Evolutionary conservation across 257 asterid genomes (phyloP).

Genomic region (Forsythia suspensa): DNA sequence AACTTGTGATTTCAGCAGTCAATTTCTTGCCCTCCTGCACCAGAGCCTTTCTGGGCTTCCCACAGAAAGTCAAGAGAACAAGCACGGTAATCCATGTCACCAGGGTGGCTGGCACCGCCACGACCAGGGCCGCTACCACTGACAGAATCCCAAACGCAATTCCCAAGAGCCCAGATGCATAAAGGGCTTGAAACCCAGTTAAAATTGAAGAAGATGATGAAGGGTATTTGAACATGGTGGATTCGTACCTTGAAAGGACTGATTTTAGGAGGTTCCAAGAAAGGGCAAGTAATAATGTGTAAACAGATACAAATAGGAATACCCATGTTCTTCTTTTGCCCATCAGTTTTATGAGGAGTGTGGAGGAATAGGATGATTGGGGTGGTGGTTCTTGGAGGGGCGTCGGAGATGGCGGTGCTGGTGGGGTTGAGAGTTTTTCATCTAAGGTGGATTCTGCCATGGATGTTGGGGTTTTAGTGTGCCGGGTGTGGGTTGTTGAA

Average conservation of each 20-base stretch:
- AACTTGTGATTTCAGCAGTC: slow-evolving; percentile 42
- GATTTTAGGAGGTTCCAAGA: slow-evolving; percentile 44
- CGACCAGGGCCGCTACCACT: slow-evolving; percentile 49
- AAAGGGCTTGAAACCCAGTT: slow-evolving; percentile 39
- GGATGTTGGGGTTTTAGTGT: background rate
- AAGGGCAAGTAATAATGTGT: slow-evolving; percentile 35
- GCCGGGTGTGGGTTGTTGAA: background rate
- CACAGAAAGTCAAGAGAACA: slow-evolving; percentile 43
- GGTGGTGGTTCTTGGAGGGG: background rate
- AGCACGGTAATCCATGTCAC: slow-evolving; percentile 50
- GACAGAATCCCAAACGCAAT: slow-evolving; percentile 47
- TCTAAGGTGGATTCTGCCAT: background rate
- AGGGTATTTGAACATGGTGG: background rate
- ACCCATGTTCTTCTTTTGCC: slow-evolving; percentile 53
- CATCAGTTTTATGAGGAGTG: slow-evolving; percentile 29
- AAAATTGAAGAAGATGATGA: background rate
- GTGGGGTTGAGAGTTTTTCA: background rate
- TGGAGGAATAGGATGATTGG: background rate
- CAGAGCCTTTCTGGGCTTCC: slow-evolving; percentile 46
- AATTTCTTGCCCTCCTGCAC: slow-evolving; percentile 46
- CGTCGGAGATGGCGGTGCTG: background rate
- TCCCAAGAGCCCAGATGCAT: slow-evolving; percentile 43
- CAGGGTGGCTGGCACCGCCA: slow-evolving; percentile 49
- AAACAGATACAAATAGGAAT: slow-evolving; percentile 33
- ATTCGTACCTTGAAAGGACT: slow-evolving; percentile 37